Percentiles rank a stretch among this genome's conserved stretches.
Conservation (phyloP, 78 protist genomes). For the Planoprotostelium fungivorum region DNA sequence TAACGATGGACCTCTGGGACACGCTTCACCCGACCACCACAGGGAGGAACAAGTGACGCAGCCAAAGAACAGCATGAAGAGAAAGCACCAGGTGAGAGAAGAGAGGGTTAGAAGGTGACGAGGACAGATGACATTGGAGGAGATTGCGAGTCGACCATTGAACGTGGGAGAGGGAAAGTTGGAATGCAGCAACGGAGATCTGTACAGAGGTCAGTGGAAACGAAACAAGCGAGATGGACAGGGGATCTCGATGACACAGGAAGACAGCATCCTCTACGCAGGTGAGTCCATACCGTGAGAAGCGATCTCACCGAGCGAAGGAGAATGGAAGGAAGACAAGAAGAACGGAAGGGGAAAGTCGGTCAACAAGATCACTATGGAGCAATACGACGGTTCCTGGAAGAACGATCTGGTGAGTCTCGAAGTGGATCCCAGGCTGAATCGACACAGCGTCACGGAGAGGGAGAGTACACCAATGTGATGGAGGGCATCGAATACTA, state of each 20-base stretch:
- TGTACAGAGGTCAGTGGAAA: neutral
- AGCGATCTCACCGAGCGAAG: neutral
- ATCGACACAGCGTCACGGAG: neutral
- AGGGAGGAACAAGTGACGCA: neutral
- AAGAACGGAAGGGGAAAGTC: neutral
- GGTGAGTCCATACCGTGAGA: neutral
- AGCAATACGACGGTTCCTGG: neutral
- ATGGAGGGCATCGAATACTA: neutral
- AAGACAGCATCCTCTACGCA: neutral
- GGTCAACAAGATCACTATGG: neutral
- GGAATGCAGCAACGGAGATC: neutral
- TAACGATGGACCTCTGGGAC: neutral
- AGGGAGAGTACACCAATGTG: neutral
- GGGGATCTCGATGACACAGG: neutral
- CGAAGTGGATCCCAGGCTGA: neutral
- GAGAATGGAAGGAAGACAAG: neutral
- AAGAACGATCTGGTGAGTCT: neutral
- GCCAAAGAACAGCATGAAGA: too few species aligned
- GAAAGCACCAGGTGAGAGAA: too few species aligned
- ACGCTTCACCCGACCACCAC: neutral
- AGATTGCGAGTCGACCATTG: neutral
- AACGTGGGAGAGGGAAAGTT: neutral
- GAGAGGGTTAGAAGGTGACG: neutral
- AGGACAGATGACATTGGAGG: neutral
- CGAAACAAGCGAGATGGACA: neutral